Evolutionary conservation across 1,284 basidiomycete genomes (phyloP).

Genomic region (Xerocomus nothofagi): DNA sequence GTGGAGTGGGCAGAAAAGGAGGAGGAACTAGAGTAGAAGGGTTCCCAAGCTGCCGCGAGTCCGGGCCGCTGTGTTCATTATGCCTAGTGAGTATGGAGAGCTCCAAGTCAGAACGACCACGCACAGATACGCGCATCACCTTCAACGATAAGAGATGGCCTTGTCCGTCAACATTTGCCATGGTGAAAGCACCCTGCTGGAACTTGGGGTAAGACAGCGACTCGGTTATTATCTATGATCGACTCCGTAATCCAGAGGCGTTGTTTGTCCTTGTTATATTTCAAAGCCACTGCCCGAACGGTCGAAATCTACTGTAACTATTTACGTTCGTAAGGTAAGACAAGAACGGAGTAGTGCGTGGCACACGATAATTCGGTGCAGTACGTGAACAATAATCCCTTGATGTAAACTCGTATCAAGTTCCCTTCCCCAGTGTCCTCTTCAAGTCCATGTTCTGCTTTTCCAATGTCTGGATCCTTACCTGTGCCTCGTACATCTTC

Average conservation of each 20-base stretch:
- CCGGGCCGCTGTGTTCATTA: conserved; percentile 59
- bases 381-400: background rate
- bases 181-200: background rate
- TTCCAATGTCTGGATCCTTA: conserved; percentile 69
- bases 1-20: conserved; percentile 77
- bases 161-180: conserved; percentile 45
- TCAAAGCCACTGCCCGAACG: conserved; percentile 13
- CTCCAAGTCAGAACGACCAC: conserved; percentile 34
- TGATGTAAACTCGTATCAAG: conserved; percentile 6
- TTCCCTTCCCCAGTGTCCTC: conserved; percentile 50
- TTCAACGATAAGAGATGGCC: conserved; percentile 70
- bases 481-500: conserved; percentile 72
- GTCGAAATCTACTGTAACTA: too few species aligned
- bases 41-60: conserved; percentile 72
- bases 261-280: conserved; percentile 27
- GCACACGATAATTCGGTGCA: background rate
- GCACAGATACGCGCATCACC: conserved; percentile 79
- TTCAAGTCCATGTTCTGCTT: conserved; percentile 67
- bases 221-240: background rate
- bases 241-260: background rate
- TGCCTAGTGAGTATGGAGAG: background rate
- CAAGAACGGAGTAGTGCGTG: background rate
- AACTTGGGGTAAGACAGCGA: background rate
- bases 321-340: background rate
- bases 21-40: conserved; percentile 80